Evolutionary conservation across 169 alveolate genomes (phyloP).

Genomic region (Cryptosporidium parvum): DNA sequence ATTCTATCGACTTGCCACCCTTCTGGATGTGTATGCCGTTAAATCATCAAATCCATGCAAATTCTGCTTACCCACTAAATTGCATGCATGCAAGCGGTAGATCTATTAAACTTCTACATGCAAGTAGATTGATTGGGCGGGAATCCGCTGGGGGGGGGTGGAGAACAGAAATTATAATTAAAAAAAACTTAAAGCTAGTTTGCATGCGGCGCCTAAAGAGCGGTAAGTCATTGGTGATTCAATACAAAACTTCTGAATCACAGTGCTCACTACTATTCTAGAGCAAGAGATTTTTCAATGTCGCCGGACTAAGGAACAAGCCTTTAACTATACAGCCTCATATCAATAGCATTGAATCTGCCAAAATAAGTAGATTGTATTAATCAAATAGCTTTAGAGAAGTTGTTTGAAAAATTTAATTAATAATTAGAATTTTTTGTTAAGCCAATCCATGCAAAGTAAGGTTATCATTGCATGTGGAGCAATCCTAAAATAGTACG

Average conservation of each 20-base stretch:
- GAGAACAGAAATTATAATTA: too few species aligned
- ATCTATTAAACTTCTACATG: constrained; percentile 38
- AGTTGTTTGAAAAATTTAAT: too few species aligned
- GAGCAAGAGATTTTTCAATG: too few species aligned
- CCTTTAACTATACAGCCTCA: too few species aligned
- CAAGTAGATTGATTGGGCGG: constrained; percentile 28
- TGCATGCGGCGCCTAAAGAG: too few species aligned
- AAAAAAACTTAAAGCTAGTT: too few species aligned
- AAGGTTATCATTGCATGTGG: constrained; percentile 95
- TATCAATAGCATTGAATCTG: too few species aligned
- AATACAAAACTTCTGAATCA: too few species aligned
- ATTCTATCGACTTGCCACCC: background rate
- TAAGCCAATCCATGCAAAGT: constrained; percentile 87
- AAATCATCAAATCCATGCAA: constrained; percentile 2
- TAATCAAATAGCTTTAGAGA: background rate
- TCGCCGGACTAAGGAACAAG: too few species aligned
- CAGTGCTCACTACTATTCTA: too few species aligned
- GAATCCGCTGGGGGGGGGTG: background rate
- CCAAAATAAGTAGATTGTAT: background rate
- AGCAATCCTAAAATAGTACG: constrained; percentile 94
- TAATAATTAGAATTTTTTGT: background rate
- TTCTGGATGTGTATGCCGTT: background rate
- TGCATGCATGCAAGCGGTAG: constrained; percentile 54
- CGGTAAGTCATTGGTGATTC: too few species aligned
- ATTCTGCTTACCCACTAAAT: background rate